A percentile compares a stretch with the other conserved stretches of the same genome.
Conservation (phyloP, 2,329 filamentous ascomycete species). For the Aciculosporium take region DNA sequence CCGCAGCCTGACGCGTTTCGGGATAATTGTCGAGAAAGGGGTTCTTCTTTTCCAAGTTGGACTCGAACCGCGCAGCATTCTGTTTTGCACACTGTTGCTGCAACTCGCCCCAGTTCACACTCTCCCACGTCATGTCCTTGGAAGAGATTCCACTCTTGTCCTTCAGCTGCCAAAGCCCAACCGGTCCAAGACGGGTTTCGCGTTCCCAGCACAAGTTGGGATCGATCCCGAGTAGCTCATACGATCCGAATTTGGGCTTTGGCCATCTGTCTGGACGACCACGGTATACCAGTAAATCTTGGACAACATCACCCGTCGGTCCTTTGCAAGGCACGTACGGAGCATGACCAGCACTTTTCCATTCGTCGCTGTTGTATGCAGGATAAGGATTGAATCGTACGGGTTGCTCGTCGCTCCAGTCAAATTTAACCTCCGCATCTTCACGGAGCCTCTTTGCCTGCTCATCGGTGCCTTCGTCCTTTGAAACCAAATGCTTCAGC, state of each 20-base stretch:
- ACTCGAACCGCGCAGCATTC: slow-evolving; percentile 52
- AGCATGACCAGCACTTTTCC: slow-evolving; percentile 42
- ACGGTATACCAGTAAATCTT: slow-evolving; percentile 52
- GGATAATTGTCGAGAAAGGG: slow-evolving; percentile 28
- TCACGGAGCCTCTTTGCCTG: slow-evolving; percentile 17
- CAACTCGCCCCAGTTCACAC: slow-evolving; percentile 55
- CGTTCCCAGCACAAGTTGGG: slow-evolving; percentile 52
- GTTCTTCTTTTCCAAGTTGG: slow-evolving; percentile 26
- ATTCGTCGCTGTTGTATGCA: slow-evolving; percentile 48
- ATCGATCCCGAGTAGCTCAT: slow-evolving; percentile 45
- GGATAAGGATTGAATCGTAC: slow-evolving; percentile 58
- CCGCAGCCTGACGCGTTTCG: slow-evolving; percentile 14
- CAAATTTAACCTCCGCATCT: slow-evolving; percentile 20
- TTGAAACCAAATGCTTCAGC: slow-evolving; percentile 29
- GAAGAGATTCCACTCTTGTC: slow-evolving; percentile 27
- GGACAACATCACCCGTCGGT: slow-evolving; percentile 41
- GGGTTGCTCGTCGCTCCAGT: slow-evolving; percentile 32
- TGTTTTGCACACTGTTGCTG: slow-evolving; percentile 50
- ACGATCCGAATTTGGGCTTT: slow-evolving; percentile 47
- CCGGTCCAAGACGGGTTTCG: slow-evolving; percentile 54
- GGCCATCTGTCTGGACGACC: slow-evolving; percentile 46
- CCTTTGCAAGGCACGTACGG: slow-evolving; percentile 51
- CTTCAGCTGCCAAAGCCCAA: slow-evolving; percentile 38
- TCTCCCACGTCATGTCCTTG: slow-evolving; percentile 41
- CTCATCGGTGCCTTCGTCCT: slow-evolving; percentile 22